Conservation (phyloP, 768 basidiomycete species). For the Pisolithus marmoratus region DNA sequence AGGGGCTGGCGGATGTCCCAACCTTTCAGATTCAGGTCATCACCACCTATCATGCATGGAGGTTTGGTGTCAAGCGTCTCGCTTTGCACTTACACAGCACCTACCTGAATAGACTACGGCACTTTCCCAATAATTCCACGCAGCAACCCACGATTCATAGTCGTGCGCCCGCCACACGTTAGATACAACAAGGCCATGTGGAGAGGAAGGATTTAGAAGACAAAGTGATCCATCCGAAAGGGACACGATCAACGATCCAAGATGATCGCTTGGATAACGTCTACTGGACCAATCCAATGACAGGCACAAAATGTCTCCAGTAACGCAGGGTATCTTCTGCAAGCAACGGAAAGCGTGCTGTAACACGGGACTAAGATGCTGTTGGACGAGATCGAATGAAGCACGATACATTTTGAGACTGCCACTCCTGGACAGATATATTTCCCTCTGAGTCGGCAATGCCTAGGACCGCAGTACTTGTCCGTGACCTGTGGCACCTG, state of each 20-base stretch:
- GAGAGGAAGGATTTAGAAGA: constrained; percentile 48
- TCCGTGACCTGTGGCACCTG: constrained; percentile 55
- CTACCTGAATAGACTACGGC: constrained; percentile 81
- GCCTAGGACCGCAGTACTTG: constrained; percentile 47
- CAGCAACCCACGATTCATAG: constrained; percentile 89
- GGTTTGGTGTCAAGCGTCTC: not conserved
- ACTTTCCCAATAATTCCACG: constrained; percentile 84
- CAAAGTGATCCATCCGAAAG: constrained; percentile 74
- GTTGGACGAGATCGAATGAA: not conserved
- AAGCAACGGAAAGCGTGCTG: constrained; percentile 37
- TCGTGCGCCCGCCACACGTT: constrained; percentile 85
- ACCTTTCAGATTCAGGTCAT: constrained; percentile 82
- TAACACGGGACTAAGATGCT: constrained; percentile 2
- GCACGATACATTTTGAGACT: constrained; percentile 26
- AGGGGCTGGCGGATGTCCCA: constrained; percentile 83
- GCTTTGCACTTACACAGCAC: constrained; percentile 4
- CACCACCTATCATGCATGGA: constrained; percentile 61
- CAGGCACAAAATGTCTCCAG: constrained; percentile 66
- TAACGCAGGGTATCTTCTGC: constrained; percentile 42
- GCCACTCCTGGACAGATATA: constrained; percentile 59
- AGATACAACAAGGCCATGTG: constrained; percentile 38
- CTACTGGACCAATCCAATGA: constrained; percentile 93
- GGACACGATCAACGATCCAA: constrained; percentile 68
- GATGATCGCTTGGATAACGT: constrained; percentile 41
- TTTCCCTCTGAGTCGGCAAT: constrained; percentile 85